These are phyloP conservation scores for Garcia nutans DNA, from an alignment of 345 rosid species.

Conservation along the genomic window DNA sequence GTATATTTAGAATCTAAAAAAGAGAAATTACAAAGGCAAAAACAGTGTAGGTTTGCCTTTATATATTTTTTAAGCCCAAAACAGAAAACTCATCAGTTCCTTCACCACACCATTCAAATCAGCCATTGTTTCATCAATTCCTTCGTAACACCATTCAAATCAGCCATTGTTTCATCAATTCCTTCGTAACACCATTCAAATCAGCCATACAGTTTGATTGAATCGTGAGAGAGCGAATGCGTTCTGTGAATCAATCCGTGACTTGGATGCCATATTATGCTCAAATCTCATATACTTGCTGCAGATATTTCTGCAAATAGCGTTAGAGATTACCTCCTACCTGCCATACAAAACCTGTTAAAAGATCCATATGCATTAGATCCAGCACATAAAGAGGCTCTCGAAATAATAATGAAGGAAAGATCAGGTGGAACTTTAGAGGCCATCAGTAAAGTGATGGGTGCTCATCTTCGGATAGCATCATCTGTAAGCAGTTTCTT, in stretches of 20 bases:
- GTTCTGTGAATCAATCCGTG: slow-evolving; percentile 92
- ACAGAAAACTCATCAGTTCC: too few species aligned
- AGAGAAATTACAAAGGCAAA: too few species aligned
- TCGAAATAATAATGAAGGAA: slow-evolving; percentile 87
- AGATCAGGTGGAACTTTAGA: slow-evolving; percentile 86
- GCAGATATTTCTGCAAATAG: slow-evolving; percentile 74
- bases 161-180: too few species aligned
- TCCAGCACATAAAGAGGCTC: slow-evolving; percentile 96
- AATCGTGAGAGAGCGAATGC: slow-evolving; percentile 88
- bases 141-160: too few species aligned
- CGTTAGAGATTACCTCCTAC: slow-evolving; percentile 71
- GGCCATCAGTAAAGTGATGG: slow-evolving; percentile 84
- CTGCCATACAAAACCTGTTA: slow-evolving; percentile 76
- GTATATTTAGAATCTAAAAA: too few species aligned
- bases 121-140: too few species aligned
- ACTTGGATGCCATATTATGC: slow-evolving; percentile 42
- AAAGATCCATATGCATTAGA: slow-evolving; percentile 81
- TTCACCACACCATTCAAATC: too few species aligned
- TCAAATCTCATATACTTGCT: not conserved
- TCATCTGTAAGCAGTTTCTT: slow-evolving; percentile 88
- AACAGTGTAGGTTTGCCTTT: too few species aligned
- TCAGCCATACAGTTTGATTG: too few species aligned
- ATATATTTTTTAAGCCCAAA: too few species aligned
- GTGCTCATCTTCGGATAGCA: slow-evolving; percentile 87
- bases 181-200: too few species aligned